These are phyloP conservation scores for Chrysosporium queenslandicum DNA, from an alignment of 2,329 filamentous ascomycete genomes.

Conservation along the genomic window DNA sequence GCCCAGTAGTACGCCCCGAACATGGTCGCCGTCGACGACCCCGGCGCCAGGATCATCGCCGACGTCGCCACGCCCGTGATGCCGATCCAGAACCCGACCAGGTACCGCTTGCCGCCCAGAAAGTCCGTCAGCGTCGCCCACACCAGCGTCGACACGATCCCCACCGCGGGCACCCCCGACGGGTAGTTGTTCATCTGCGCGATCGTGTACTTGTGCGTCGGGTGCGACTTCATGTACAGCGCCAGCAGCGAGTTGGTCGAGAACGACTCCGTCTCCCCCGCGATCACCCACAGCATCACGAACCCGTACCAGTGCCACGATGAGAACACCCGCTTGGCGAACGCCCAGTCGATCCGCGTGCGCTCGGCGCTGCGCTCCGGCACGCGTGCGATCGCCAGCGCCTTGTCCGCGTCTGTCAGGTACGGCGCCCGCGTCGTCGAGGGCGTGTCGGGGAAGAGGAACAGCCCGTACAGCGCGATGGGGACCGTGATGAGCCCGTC, in stretches of 20 bases:
- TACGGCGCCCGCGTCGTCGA: slow-evolving; percentile 29
- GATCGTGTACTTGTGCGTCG: slow-evolving; percentile 38
- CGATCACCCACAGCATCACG: slow-evolving; percentile 45
- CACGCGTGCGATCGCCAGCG: slow-evolving; percentile 26
- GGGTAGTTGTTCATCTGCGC: slow-evolving; percentile 46
- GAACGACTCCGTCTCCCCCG: slow-evolving; percentile 62
- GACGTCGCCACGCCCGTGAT: slow-evolving; percentile 54
- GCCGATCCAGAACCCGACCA: slow-evolving; percentile 58
- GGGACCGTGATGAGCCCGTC: slow-evolving; percentile 36
- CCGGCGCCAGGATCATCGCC: slow-evolving; percentile 50
- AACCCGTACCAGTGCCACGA: slow-evolving; percentile 33
- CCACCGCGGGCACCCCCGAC: slow-evolving; percentile 44
- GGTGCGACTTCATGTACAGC: slow-evolving; percentile 43
- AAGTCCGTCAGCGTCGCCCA: slow-evolving; percentile 61
- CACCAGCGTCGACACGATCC: slow-evolving; percentile 51
- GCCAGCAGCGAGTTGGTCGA: slow-evolving; percentile 51
- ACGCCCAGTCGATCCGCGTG: slow-evolving; percentile 19
- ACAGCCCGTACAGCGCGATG: slow-evolving; percentile 36
- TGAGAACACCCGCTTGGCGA: slow-evolving; percentile 26
- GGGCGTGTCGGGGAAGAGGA: slow-evolving; percentile 34
- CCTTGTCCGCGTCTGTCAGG: slow-evolving; percentile 25
- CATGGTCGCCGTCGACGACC: slow-evolving; percentile 44
- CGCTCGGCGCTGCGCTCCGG: slow-evolving; percentile 21
- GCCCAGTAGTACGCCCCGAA: slow-evolving; percentile 63
- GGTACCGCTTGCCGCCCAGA: slow-evolving; percentile 51